phyloP scores from a whole-genome alignment of 352 stramenopile genomes.

The Phytopythium litorale region DNA sequence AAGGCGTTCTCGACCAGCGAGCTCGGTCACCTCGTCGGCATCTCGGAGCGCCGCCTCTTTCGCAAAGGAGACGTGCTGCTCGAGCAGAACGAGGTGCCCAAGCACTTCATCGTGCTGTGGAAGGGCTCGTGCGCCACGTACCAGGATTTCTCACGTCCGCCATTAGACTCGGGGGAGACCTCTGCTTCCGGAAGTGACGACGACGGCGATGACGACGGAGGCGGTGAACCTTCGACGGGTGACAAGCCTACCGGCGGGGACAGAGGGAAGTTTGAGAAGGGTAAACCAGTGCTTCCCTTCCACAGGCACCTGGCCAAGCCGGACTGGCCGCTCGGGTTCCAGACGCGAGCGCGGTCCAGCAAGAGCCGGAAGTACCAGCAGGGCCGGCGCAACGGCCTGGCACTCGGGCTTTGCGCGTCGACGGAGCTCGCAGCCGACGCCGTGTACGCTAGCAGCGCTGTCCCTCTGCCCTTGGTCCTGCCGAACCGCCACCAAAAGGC shows the following conservation, averaged over 20 bases:
- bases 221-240: constrained; percentile 3
- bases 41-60: constrained; percentile 65
- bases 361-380: constrained; percentile 47
- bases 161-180: constrained; percentile 21
- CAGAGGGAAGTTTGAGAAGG: not conserved
- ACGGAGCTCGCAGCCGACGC: constrained; percentile 1
- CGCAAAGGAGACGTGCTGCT: constrained; percentile 64
- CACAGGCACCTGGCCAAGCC: constrained; percentile 52
- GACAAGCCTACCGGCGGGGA: constrained; percentile 12
- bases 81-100: constrained; percentile 54
- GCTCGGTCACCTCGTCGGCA: constrained; percentile 65
- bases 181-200: constrained; percentile 2
- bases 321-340: constrained; percentile 65
- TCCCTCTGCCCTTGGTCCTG: constrained; percentile 1
- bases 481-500: not conserved
- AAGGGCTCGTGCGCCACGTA: constrained; percentile 65
- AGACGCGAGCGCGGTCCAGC: constrained; percentile 19
- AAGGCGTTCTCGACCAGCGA: constrained; percentile 54
- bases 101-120: constrained; percentile 48
- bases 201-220: constrained; percentile 15
- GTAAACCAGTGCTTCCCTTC: constrained; percentile 28
- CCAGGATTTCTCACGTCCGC: constrained; percentile 54
- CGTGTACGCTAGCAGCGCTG: constrained; percentile 1
- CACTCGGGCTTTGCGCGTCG: constrained; percentile 5
- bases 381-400: constrained; percentile 43